Base-by-base conservation (phyloP, 2,329 filamentous ascomycete species). In the Mycogone perniciosa region DNA sequence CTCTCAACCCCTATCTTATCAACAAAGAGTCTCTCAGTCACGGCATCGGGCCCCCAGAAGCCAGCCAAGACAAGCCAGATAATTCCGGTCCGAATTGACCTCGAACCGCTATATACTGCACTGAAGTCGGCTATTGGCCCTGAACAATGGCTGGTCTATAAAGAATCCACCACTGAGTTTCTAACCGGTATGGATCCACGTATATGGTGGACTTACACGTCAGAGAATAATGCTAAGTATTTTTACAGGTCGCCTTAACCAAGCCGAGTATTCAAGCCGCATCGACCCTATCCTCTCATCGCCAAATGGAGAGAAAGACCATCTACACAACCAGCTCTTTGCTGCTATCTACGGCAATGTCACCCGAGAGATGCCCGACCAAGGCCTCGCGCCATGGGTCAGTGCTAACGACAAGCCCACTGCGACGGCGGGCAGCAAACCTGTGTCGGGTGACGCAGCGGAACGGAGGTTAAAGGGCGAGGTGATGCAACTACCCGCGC, bases 351-450 rank as follows among this genome's bases (percentile, higher is more conserved):
- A 83, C 64, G 81, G 77, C 61, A 87, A 87, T 74, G 79, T 85
- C 54, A 85, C 82, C 34, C 73, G 84, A 52, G 84, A 86, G 64
- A 80, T 84, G 73, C 83, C 84, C 52, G 83, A 86, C 57, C 75
- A 76, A 63, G 82, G 82, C 59, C 76, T 84, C 60, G 84, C 84
- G 44, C 80, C 81, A 54, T 87, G 83, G 83, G 84, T 86, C 64
- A 85, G 82, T 64, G 82, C 83, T 49, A 85, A 86, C 61, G 83
- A 86, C 59, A 86, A 86, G 60, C 82, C 82, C 13, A 68, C 76
- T 13, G 69, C 77, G 8, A 74, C 73, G 39, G 70, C 76, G 31
- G 77, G 78, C 56, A 77, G 72, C 57, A 86, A 86, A 63, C 79
- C 81, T 26, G 75, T 81, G 43, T 80, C 78, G 30, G 81, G 81